A percentile compares a stretch with the other conserved stretches of the same genome.
These are phyloP conservation scores for Periconia sp. DNA, from an alignment of 2,329 filamentous ascomycete genomes.

Conservation along the genomic window DNA sequence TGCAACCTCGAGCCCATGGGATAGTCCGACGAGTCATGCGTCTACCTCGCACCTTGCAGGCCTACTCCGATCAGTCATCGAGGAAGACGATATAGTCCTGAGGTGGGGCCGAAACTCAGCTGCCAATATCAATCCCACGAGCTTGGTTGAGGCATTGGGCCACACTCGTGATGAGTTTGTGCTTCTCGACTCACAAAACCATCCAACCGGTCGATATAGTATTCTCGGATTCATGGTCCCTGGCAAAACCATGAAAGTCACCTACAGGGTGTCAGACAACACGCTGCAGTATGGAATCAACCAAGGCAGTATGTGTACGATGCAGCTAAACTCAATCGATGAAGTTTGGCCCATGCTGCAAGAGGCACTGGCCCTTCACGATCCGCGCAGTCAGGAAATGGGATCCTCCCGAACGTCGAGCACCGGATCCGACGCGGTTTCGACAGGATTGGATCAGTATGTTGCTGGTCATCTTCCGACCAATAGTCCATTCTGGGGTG, in stretches of 20 bases:
- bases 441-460: background rate
- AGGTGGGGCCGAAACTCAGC: conserved; percentile 1
- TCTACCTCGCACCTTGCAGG: background rate
- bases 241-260: conserved; percentile 8
- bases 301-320: background rate
- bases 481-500: conserved; percentile 67
- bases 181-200: conserved; percentile 11
- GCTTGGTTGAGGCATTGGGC: conserved; percentile 6
- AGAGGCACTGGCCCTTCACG: conserved; percentile 2
- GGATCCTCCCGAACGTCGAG: background rate
- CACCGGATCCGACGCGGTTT: background rate
- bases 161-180: conserved; percentile 5
- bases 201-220: conserved; percentile 8
- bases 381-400: conserved; percentile 1
- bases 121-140: conserved; percentile 1
- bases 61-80: background rate
- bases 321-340: conserved; percentile 9
- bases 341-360: conserved; percentile 12
- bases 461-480: background rate
- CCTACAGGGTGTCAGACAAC: conserved; percentile 8
- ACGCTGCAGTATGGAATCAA: conserved; percentile 5
- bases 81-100: background rate
- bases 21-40: background rate
- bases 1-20: background rate
- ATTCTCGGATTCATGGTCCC: conserved; percentile 8